phyloP scores from a whole-genome alignment of 2,329 filamentous ascomycete genomes.

The Bimuria novae-zelandiae region DNA sequence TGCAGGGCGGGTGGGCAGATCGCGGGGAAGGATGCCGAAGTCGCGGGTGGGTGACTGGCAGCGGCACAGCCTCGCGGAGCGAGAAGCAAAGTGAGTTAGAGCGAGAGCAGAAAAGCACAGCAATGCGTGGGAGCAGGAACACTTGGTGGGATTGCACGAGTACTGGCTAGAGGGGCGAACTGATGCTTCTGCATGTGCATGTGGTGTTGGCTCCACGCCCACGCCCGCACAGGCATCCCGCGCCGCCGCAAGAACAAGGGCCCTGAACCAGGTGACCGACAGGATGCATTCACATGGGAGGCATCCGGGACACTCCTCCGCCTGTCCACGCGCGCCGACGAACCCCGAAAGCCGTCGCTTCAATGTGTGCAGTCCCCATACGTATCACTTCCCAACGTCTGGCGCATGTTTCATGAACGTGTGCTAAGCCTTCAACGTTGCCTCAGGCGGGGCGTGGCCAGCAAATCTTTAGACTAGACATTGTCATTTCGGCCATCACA shows the following conservation, averaged over 20 bases:
- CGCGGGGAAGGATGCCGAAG: constrained; percentile 10
- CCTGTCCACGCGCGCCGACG: not conserved
- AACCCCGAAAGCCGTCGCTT: not conserved
- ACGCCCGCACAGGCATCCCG: constrained; percentile 7
- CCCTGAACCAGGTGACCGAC: not conserved
- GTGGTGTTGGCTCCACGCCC: constrained; percentile 4
- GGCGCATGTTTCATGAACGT: too few relatives aligned
- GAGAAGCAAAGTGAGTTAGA: not conserved
- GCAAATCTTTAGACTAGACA: not conserved
- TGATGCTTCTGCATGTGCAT: too few relatives aligned
- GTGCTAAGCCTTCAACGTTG: too few relatives aligned
- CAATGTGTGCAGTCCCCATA: too few relatives aligned
- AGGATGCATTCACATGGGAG: constrained; percentile 4
- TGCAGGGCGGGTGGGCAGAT: constrained; percentile 5
- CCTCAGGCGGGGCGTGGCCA: not conserved
- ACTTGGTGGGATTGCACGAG: not conserved
- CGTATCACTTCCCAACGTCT: not conserved
- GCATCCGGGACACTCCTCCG: not conserved
- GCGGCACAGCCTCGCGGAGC: constrained; percentile 4
- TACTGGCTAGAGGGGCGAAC: not conserved
- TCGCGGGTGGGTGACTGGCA: not conserved
- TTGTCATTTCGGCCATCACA: not conserved
- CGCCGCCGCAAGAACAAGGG: not conserved
- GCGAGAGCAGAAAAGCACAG: not conserved
- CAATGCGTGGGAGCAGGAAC: not conserved